Base-by-base conservation (phyloP, 225 moss, liverwort and hornwort genomes). In the Lunularia cruciata region DNA sequence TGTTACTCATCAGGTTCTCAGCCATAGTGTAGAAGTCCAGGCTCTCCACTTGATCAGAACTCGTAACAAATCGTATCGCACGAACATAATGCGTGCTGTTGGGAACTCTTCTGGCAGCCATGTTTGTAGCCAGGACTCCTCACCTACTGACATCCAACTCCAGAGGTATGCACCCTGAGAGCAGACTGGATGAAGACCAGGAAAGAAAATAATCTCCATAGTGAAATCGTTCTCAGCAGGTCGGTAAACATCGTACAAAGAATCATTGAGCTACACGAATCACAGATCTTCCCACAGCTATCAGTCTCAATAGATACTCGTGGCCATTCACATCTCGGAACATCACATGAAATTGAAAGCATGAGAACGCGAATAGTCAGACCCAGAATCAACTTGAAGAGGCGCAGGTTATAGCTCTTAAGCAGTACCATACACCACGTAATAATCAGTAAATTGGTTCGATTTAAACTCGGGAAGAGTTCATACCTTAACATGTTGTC, bases 91-190 rank as follows among this genome's bases (percentile, higher is more conserved):
- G 3, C 46, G 45, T 34, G 57, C 47, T 32, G 11, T 16, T 2
- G 60, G 47, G 19, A 36, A 60, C 1, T n/a, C 71, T 5, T 60
- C 19, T 14, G 60, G 71, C 18, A 60, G 46, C 71, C 45, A 71
- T 27, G 47, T 66, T 45, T 66, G 48, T 19, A 66, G 51, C 66
- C 66, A 66, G 2, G n/a, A n/a, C n/a, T n/a, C n/a, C n/a, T n/a
- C n/a, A n/a, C n/a, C n/a, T n/a, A n/a, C n/a, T n/a, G n/a, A n/a
- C n/a, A n/a, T n/a, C n/a, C n/a, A n/a, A n/a, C n/a, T n/a, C n/a
- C n/a, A n/a, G n/a, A n/a, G n/a, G n/a, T n/a, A n/a, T n/a, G n/a
- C n/a, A n/a, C n/a, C n/a, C n/a, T n/a, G n/a, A n/a, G n/a, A n/a
- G n/a, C n/a, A n/a, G n/a, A n/a, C n/a, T n/a, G n/a, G n/a, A n/a